phyloP scores from a whole-genome alignment of 2,329 filamentous ascomycete genomes.

The Westerdykella ornata region DNA sequence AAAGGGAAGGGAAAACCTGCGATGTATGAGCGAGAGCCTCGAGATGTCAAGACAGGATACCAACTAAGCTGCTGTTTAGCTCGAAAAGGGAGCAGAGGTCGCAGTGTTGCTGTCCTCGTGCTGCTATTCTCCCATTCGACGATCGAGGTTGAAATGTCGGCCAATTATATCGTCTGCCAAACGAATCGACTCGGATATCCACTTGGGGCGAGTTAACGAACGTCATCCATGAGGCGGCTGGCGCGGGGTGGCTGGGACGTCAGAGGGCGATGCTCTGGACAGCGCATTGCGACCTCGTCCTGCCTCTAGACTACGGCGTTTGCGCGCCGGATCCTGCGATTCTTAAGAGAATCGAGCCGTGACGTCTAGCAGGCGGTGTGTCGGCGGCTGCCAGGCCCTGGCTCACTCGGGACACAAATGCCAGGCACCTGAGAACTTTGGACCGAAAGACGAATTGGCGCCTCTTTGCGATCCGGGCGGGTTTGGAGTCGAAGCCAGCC shows the following conservation, averaged over 20 bases:
- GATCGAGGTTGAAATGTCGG: constrained; percentile 13
- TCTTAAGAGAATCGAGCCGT: constrained; percentile 24
- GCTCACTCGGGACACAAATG: constrained; percentile 14
- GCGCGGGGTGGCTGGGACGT: constrained; percentile 29
- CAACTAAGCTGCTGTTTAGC: background rate
- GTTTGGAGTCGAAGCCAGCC: background rate
- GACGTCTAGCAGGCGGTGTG: constrained; percentile 36
- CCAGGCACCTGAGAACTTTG: constrained; percentile 13
- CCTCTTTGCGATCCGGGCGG: background rate
- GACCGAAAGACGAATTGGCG: background rate
- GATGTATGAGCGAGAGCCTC: background rate
- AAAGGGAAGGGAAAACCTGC: background rate
- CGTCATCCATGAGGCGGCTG: constrained; percentile 29
- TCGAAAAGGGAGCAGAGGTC: background rate
- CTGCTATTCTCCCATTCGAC: constrained; percentile 31
- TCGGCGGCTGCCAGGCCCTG: constrained; percentile 23
- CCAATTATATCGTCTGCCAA: constrained; percentile 30
- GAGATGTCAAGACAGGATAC: background rate
- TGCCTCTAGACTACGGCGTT: constrained; percentile 21
- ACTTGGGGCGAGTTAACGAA: constrained; percentile 28
- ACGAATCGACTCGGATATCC: constrained; percentile 28
- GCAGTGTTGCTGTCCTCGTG: constrained; percentile 1
- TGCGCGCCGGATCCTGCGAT: constrained; percentile 26
- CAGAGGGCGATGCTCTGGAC: constrained; percentile 25
- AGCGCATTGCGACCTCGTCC: constrained; percentile 36